Evolutionary conservation across 805 yeast genomes (phyloP).

Genomic region (Kurtzmaniella fragi): DNA sequence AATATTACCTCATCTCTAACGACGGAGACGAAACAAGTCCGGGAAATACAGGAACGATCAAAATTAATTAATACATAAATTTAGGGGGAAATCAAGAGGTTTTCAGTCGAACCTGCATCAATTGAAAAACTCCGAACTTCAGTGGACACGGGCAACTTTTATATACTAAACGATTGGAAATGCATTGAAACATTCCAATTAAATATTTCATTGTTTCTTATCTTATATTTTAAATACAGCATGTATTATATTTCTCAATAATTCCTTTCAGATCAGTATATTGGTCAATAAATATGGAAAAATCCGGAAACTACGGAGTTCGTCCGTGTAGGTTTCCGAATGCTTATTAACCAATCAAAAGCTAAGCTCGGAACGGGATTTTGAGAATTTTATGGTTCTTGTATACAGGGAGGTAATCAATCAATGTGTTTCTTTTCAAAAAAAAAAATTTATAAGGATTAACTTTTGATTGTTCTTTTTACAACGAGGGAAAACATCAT

Average conservation of each 20-base stretch:
- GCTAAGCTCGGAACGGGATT: not conserved
- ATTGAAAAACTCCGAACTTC: no score
- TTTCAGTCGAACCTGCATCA: no score
- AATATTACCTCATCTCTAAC: no score
- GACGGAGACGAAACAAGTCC: no score
- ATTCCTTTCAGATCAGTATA: constrained; percentile 8
- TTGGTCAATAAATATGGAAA: no score
- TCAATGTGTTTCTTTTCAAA: not conserved
- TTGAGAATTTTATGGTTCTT: not conserved
- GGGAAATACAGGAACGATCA: no score
- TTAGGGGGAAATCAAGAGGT: no score
- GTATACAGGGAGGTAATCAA: constrained; percentile 2
- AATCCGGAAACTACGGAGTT: constrained; percentile 3
- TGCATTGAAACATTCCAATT: not conserved
- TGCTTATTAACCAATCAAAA: constrained; percentile 2
- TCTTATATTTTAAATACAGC: no score
- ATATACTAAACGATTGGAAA: no score
- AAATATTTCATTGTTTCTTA: not conserved
- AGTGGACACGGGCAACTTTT: no score
- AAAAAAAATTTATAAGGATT: constrained; percentile 1
- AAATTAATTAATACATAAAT: no score
- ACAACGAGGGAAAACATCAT: constrained; percentile 5
- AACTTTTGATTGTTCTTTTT: not conserved
- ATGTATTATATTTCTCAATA: no score
- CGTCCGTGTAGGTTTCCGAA: constrained; percentile 4